Conservation (phyloP, 2,329 filamentous ascomycete species). For the Phaeosphaeriaceae sp. region DNA sequence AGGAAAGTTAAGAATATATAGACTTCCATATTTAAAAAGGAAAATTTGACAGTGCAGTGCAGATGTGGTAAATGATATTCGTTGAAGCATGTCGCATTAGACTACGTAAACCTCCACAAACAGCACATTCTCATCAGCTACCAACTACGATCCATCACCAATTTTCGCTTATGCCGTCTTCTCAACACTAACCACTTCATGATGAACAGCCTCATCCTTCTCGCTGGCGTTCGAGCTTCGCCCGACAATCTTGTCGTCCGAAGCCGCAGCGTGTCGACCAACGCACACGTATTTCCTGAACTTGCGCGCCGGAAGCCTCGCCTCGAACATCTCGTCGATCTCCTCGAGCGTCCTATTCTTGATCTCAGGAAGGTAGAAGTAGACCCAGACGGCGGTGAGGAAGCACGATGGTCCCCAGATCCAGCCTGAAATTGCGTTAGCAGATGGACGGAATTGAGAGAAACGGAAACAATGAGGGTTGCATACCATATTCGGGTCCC, state of each 20-base stretch:
- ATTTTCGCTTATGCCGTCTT: background rate
- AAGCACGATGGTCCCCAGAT: constrained; percentile 48
- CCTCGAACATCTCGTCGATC: constrained; percentile 45
- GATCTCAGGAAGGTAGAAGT: constrained; percentile 42
- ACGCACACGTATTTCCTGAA: constrained; percentile 42
- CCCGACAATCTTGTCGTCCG: constrained; percentile 14
- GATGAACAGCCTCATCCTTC: constrained; percentile 22
- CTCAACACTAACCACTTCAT: constrained; percentile 13
- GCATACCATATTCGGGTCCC: constrained; percentile 61
- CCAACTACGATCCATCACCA: background rate
- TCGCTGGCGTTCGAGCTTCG: constrained; percentile 20
- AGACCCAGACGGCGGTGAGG: constrained; percentile 45
- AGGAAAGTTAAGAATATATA: no score
- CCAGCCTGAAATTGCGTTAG: constrained; percentile 27
- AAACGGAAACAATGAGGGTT: background rate
- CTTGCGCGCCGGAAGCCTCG: constrained; percentile 34
- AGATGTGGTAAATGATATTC: no score
- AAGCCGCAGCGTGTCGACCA: constrained; percentile 21
- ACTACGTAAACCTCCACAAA: no score
- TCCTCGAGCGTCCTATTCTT: constrained; percentile 50
- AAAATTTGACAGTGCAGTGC: no score
- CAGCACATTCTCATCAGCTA: no score
- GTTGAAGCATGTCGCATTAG: no score
- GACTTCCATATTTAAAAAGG: no score
- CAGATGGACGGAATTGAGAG: background rate